phyloP scores from a whole-genome alignment of 2,329 filamentous ascomycete species.

The Didymosphaeria variabile region DNA sequence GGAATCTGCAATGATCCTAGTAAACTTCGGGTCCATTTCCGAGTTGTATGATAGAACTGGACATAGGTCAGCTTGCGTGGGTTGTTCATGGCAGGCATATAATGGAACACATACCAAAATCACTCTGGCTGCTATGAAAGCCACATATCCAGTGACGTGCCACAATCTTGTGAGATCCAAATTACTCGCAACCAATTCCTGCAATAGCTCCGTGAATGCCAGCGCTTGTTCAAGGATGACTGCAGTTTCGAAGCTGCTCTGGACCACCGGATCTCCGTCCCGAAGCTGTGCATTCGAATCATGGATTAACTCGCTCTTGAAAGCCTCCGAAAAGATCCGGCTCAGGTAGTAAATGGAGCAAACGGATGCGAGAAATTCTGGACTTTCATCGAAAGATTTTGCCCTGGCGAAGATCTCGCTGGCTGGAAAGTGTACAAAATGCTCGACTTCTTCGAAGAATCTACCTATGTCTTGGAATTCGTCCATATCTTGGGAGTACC shows the following conservation, averaged over 20 bases:
- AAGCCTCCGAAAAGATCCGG: not conserved
- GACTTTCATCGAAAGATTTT: not conserved
- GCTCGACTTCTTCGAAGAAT: not conserved
- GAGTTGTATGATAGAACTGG: not conserved
- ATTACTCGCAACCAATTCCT: not conserved
- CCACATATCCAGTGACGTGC: conserved; percentile 4
- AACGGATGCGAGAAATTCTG: conserved; percentile 2
- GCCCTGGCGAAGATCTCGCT: not conserved
- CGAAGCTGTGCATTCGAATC: not conserved
- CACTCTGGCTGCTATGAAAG: not conserved
- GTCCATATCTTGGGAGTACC: not conserved
- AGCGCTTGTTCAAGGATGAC: not conserved
- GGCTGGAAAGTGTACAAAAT: not conserved
- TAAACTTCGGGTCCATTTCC: no score
- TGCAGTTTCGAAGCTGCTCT: not conserved
- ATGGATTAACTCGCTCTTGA: not conserved
- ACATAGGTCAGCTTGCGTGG: not conserved
- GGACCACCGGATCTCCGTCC: not conserved
- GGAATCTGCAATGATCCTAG: not conserved
- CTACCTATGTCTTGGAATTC: not conserved
- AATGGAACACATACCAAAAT: not conserved
- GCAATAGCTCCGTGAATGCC: not conserved
- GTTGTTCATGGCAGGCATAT: not conserved
- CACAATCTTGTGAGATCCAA: conserved; percentile 7
- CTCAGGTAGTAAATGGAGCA: conserved; percentile 1